Evolutionary conservation across 2,329 filamentous ascomycete genomes (phyloP), one percentile per base, ranked within the genome.

Genomic region (Curvularia verruculosa): DNA sequence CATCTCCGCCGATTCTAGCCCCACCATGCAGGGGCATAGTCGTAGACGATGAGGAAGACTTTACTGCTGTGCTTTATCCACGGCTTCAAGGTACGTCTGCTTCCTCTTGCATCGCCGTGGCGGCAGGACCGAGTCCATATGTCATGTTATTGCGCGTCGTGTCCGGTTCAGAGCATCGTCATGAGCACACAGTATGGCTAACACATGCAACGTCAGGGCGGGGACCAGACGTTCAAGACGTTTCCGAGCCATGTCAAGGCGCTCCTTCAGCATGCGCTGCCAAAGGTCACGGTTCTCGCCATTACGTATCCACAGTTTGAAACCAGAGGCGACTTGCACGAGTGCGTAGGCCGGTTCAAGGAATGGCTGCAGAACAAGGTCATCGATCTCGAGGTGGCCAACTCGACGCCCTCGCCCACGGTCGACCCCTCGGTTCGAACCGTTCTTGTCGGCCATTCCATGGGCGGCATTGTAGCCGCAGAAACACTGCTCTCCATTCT

Each of bases 311-410:
- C 91, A 31, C 87, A 85, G 65, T 95, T 88, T 75, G 90, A 94
- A 77, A 95, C 91, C n/a, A 82, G 89, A 57, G 91, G 91, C 15
- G 89, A 94, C 71, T 78, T 95, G 46, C 80, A 82, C 45, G 84
- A 89, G 59, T 90, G 88, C 72, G 90, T 94, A 57, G 81, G 81
- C 58, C 82, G 85, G 26, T 93, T 95, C 77, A 86, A 88, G 63
- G 88, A 90, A 78, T 95, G 91, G 89, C 85, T 98, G 15, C 87
- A 93, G 64, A 89, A 97, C 73, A 91, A 91, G 68, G 91, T 98
- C 67, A 97, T 98, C 68, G 95, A 98, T 75, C 82, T 97, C 69
- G 94, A 99, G 78, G 93, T 97, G 55, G 87, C 84, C 26, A 89
- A 90, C 65, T 83, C 84, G 44, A 94, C 92, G 0, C 85, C 90